A percentile compares a stretch with the other conserved stretches of the same genome.
Conservation (phyloP, 2,329 filamentous ascomycete genomes). For the Rhynchosporium graminicola region DNA sequence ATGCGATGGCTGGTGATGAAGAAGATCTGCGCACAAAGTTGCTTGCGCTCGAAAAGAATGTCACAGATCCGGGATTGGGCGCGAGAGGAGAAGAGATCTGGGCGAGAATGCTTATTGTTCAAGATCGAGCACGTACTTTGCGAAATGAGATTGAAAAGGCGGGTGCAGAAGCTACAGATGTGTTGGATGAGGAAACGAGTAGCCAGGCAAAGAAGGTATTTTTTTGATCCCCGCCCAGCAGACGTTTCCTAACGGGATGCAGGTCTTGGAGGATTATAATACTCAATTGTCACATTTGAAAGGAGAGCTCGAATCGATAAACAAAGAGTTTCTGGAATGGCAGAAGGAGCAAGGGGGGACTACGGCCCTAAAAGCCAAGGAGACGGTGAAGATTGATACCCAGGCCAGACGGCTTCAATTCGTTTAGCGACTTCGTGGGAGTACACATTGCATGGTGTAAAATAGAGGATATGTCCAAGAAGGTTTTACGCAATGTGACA, state of each 20-base stretch:
- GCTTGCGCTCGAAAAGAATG: slow-evolving; percentile 64
- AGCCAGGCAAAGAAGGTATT: slow-evolving; percentile 72
- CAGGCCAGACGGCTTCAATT: slow-evolving; percentile 20
- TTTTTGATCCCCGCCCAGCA: slow-evolving; percentile 8
- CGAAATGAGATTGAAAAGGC: slow-evolving; percentile 73
- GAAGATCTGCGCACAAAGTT: slow-evolving; percentile 76
- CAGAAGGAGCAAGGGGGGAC: slow-evolving; percentile 43
- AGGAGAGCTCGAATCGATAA: slow-evolving; percentile 58
- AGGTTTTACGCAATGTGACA: not conserved
- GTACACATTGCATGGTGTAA: slow-evolving; percentile 3
- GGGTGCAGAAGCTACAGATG: slow-evolving; percentile 55
- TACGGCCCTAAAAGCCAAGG: slow-evolving; percentile 23
- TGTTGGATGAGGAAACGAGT: slow-evolving; percentile 69
- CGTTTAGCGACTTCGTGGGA: slow-evolving; percentile 12
- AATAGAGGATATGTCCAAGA: slow-evolving; percentile 1
- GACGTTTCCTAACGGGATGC: slow-evolving; percentile 27
- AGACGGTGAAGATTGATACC: slow-evolving; percentile 24
- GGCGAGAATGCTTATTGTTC: slow-evolving; percentile 75
- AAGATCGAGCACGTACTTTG: slow-evolving; percentile 71
- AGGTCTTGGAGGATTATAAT: slow-evolving; percentile 81
- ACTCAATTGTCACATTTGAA: slow-evolving; percentile 76
- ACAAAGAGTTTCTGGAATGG: slow-evolving; percentile 56
- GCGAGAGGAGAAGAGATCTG: slow-evolving; percentile 83
- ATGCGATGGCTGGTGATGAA: slow-evolving; percentile 76
- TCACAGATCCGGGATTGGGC: slow-evolving; percentile 73